Base-by-base conservation (phyloP, 2,329 filamentous ascomycete genomes). In the Stemphylium lycopersici region DNA sequence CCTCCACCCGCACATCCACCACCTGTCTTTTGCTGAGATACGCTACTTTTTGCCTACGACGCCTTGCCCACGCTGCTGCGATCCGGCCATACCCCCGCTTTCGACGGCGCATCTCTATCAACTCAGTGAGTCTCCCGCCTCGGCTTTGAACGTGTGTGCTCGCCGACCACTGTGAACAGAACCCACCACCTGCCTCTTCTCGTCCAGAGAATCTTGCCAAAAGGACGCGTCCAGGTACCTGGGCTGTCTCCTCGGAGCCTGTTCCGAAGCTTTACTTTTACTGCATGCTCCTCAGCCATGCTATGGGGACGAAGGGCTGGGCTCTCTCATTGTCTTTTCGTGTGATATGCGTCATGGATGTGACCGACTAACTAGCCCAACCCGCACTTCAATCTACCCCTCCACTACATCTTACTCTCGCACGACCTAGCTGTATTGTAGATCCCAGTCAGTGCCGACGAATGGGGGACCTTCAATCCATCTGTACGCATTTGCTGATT, bases 1-100 rank as follows among this genome's bases (percentile, higher is more conserved):
- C 47, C 41, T 41, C 37, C 34, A n/a, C 16, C 52, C 47, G 52
- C 52, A 22, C 29, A 37, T 36, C 52, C 40, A 43, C 38, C 32
- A 11, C 6, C 13, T 42, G 32, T 18, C 32, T 33, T 43, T 6
- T 24, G 34, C 41, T 39, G 50, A 48, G 32, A 31, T 33, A 16
- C 16, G 33, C 38, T 31, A 42, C 37, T 8, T 34, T 20, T 22
- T 37, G 32, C 20, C 32, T 26, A 39, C 34, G 8, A 15, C 16
- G 20, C 13, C 29, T 13, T 11, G 40, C 42, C 40, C 39, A 40
- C 41, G 31, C 40, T 32, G 45, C 6, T 15, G 36, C 34, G 33
- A 5, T 29, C 26, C 33, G 40, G 38, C 16, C 47, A 42, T n/a
- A n/a, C n/a, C 41, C 26, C 48, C 44, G 37, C 50, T 26, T 44